Evolutionary conservation across 2,329 filamentous ascomycete genomes (phyloP).

Genomic region (Fusarium sp.): DNA sequence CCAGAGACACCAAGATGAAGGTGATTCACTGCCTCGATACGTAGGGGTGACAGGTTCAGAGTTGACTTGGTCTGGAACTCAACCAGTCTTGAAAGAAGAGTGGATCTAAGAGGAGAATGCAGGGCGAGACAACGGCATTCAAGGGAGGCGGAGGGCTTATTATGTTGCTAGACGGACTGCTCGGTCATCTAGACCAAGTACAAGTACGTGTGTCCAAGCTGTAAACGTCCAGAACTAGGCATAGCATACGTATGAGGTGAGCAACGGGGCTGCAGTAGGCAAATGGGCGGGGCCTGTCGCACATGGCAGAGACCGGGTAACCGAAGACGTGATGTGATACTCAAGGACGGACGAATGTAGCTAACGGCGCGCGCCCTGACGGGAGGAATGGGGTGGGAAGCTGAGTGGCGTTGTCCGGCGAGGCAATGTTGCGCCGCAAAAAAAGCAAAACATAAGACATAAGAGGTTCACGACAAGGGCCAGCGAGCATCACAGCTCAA

Average conservation of each 20-base stretch:
- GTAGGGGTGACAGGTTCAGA: too few species aligned
- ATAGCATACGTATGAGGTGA: slow-evolving; percentile 16
- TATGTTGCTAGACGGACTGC: slow-evolving; percentile 29
- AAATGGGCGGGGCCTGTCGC: slow-evolving; percentile 38
- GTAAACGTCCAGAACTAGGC: slow-evolving; percentile 7
- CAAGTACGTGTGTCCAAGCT: slow-evolving; percentile 8
- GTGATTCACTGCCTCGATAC: slow-evolving; percentile 22
- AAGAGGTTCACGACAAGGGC: slow-evolving; percentile 25
- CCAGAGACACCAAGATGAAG: slow-evolving; percentile 27
- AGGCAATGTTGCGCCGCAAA: slow-evolving; percentile 41
- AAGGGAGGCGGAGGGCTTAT: slow-evolving; percentile 35
- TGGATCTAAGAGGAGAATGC: slow-evolving; percentile 32
- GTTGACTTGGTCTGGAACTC: slow-evolving; percentile 34
- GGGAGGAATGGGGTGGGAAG: slow-evolving; percentile 43
- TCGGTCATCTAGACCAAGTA: slow-evolving; percentile 7
- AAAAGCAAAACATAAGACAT: slow-evolving; percentile 41
- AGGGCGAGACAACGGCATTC: slow-evolving; percentile 30
- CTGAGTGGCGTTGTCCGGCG: slow-evolving; percentile 41
- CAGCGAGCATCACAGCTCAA: slow-evolving; percentile 38
- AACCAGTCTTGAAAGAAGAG: slow-evolving; percentile 24
- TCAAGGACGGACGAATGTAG: slow-evolving; percentile 32
- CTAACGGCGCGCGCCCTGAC: slow-evolving; percentile 39
- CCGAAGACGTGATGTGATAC: slow-evolving; percentile 39
- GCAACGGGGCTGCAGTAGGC: slow-evolving; percentile 29
- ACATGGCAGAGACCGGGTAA: slow-evolving; percentile 40